Evolutionary conservation across 352 stramenopile species (phyloP).

Genomic region (Aphanomyces euteiches): DNA sequence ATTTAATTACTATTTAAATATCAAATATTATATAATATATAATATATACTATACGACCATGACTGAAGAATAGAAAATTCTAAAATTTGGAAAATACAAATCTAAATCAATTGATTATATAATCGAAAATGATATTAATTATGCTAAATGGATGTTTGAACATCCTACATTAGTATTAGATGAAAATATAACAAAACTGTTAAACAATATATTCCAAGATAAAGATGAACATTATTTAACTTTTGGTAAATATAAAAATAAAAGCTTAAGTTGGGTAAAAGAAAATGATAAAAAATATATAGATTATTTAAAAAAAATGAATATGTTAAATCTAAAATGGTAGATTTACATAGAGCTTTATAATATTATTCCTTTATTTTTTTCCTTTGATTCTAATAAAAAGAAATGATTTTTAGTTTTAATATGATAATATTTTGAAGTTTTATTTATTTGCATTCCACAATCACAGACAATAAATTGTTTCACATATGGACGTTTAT

Average conservation of each 20-base stretch:
- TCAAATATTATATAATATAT: background rate
- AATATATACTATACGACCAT: slow-evolving; percentile 9
- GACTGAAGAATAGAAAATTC: background rate
- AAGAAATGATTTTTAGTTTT: slow-evolving; percentile 3
- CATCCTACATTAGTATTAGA: slow-evolving; percentile 3
- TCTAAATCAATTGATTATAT: background rate
- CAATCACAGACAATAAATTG: slow-evolving; percentile 6
- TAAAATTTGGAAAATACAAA: background rate
- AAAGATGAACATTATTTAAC: no score
- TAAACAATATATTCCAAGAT: no score
- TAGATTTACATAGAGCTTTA: background rate
- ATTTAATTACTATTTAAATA: background rate
- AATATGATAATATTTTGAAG: slow-evolving; percentile 11
- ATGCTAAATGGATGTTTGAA: slow-evolving; percentile 9
- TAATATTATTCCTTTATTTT: background rate
- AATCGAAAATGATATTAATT: slow-evolving; percentile 3
- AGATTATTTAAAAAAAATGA: background rate
- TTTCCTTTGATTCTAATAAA: background rate
- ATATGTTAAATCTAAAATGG: background rate
- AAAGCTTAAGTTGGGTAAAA: no score
- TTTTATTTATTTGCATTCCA: background rate
- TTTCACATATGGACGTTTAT: background rate
- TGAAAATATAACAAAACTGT: background rate
- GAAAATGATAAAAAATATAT: background rate
- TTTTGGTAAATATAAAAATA: no score